Evolutionary conservation across 139 green algal species (phyloP).

Genomic region (Monoraphidium neglectum): DNA sequence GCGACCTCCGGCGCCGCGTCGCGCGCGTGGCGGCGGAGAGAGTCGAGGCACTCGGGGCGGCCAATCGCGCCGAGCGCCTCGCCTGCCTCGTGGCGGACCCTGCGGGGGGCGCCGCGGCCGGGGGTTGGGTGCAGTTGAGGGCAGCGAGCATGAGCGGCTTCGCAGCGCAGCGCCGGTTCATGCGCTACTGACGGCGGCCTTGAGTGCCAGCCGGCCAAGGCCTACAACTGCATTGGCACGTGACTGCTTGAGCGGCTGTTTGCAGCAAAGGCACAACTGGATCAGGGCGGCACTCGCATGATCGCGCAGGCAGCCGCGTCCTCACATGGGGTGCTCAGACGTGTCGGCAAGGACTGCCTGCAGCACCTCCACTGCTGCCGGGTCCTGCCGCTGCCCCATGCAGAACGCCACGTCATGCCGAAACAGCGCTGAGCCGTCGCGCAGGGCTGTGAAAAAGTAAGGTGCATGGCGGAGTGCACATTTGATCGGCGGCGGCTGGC

Average conservation of each 20-base stretch:
- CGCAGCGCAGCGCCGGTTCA: too few species aligned
- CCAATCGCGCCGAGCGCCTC: conserved; percentile 91
- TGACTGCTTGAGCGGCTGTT: too few species aligned
- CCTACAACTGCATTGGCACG: too few species aligned
- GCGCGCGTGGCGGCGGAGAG: conserved; percentile 55
- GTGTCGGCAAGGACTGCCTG: conserved; percentile 60
- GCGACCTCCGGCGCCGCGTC: conserved; percentile 77
- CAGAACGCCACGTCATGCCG: conserved; percentile 92
- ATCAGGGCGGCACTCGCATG: too few species aligned
- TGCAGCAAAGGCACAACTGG: too few species aligned
- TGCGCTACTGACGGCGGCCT: too few species aligned
- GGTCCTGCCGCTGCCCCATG: conserved; percentile 87
- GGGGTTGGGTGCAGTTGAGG: too few species aligned
- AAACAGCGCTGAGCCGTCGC: conserved; percentile 80
- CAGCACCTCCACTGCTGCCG: conserved; percentile 62
- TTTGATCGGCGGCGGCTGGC: not conserved
- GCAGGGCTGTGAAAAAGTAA: conserved; percentile 50
- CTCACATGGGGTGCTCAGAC: conserved; percentile 80
- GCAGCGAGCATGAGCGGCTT: too few species aligned
- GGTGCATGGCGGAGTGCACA: not conserved
- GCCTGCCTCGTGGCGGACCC: conserved; percentile 89
- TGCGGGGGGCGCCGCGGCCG: conserved; percentile 36
- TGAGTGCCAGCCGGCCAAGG: too few species aligned
- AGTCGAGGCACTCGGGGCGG: conserved; percentile 59
- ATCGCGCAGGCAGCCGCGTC: too few species aligned